Base-by-base conservation (phyloP, 148 eudicot species). In the Salicornia ramosissima region DNA sequence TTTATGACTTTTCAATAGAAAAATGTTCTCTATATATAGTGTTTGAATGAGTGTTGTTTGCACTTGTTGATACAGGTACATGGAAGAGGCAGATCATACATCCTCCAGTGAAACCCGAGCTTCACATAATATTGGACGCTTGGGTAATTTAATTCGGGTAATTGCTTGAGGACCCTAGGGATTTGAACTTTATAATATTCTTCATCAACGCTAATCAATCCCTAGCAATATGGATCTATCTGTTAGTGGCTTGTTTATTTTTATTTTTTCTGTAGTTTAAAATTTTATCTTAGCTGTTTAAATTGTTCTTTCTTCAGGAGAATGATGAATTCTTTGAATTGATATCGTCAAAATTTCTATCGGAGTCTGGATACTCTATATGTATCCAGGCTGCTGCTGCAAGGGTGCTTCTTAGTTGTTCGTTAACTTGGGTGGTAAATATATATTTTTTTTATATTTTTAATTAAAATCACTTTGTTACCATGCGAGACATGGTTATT, bases 271-370 rank as follows among this genome's bases (percentile, higher is more conserved):
- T 5, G 3, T 71, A 2, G 42, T 40, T 1, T 34, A 25, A 1
- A 1, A 31, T 58, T 34, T 22, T n/a, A 26, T 29, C 65, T 69
- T 46, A 51, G 53, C 67, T 6, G 10, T 66, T 52, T 71, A 18
- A 60, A 19, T 53, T 25, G 36, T 24, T 73, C 13, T 55, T 80
- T 77, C 66, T 82, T 68, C 93, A 94, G 99, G 99, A 94, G 46
- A 86, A 91, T 71, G 99, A 94, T 75, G 99, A 94, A 69, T 94
- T 91, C 72, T 94, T 90, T 77, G 99, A 94, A 65, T 81, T 94
- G 79, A 84, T 94, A 83, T 86, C 99, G 45, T 81, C 89, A 47
- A 87, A 80, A 74, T 88, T 87, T 75, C 83, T 94, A 43, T 84
- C 90, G 31, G 97, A 94, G 64, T 59, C 83, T 51, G 81, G 96